These are phyloP conservation scores for Paraleonurus japonicus DNA, from an alignment of 257 asterid species.

Conservation along the genomic window DNA sequence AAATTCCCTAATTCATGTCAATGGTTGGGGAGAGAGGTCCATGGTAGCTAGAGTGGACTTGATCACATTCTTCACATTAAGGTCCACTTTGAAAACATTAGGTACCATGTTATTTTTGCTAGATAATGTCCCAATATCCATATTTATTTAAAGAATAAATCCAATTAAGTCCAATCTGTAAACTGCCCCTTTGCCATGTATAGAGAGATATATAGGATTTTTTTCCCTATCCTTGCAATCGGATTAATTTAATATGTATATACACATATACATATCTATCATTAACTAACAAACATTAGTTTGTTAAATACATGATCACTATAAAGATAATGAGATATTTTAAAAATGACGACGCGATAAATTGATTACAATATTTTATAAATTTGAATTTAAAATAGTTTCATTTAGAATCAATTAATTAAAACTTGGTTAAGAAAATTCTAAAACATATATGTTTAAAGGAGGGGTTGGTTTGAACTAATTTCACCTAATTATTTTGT, in stretches of 20 bases:
- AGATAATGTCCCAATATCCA: slow-evolving; percentile 33
- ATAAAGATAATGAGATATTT: not conserved
- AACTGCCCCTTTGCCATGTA: slow-evolving; percentile 28
- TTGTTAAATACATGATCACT: not conserved
- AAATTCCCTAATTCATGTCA: not conserved
- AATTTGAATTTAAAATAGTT: too few relatives aligned
- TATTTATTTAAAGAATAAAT: slow-evolving; percentile 20
- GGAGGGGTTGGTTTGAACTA: not conserved
- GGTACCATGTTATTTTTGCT: slow-evolving; percentile 25
- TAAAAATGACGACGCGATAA: too few relatives aligned
- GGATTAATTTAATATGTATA: not conserved
- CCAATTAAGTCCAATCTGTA: slow-evolving; percentile 27
- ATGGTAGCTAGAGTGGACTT: slow-evolving; percentile 31
- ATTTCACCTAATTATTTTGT: not conserved
- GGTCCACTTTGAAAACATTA: slow-evolving; percentile 25
- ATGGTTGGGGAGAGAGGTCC: slow-evolving; percentile 29
- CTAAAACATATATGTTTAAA: too few relatives aligned
- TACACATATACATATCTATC: not conserved
- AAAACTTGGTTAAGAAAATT: too few relatives aligned
- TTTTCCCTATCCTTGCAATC: slow-evolving; percentile 30
- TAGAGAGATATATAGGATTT: slow-evolving; percentile 7
- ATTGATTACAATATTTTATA: not conserved
- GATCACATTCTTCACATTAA: slow-evolving; percentile 22
- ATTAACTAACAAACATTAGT: too few relatives aligned
- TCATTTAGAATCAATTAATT: too few relatives aligned